Base-by-base conservation (phyloP, 2,329 filamentous ascomycete genomes). In the Trichophaea hybrida region DNA sequence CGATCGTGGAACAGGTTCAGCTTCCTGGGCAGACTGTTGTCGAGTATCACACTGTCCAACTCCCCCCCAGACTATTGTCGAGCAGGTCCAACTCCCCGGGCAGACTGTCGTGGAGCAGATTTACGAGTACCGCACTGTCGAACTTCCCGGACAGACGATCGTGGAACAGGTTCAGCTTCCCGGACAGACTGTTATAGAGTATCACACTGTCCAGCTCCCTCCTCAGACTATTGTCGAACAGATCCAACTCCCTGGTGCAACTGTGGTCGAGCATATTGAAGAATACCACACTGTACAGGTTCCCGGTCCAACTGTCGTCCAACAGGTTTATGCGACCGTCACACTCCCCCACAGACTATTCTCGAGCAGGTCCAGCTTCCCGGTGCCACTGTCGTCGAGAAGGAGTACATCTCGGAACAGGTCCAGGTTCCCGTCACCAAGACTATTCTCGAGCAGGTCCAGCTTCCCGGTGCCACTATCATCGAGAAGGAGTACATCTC, bases 401-500 rank as follows among this genome's bases (percentile, higher is more conserved):
- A 59, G 53, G 56, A 32, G n/a, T 62, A 33, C 43, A 55, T 48
- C 59, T 57, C 15, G 59, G 33, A 64, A 57, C 33, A 52, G 58
- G 57, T 65, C 35, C 56, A 64, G 43, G 59, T 64, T 43, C 53
- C 53, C 53, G 53, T 55, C 13, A 63, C 62, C 1, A 54, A 63
- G 46, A 63, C 59, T n/a, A n/a, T n/a, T n/a, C n/a, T n/a, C n/a
- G 52, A 62, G 24, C 54, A 60, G 32, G 52, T 62, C 8, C 50
- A 58, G n/a, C 55, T 63, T 10, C 61, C 61, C 12, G 61, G 59
- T n/a, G 43, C 59, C 46, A 61, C 61, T 8, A 13, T 62, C 48
- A 56, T 62, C 31, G 57, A 64, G 44, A 55, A 59, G 53, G 56
- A 32, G n/a, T 62, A 33, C 43, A 55, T 48, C 59, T 57, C 15